These are phyloP conservation scores for Neurospora pannonica DNA, from an alignment of 495 filamentous ascomycete genomes.

Conservation along the genomic window DNA sequence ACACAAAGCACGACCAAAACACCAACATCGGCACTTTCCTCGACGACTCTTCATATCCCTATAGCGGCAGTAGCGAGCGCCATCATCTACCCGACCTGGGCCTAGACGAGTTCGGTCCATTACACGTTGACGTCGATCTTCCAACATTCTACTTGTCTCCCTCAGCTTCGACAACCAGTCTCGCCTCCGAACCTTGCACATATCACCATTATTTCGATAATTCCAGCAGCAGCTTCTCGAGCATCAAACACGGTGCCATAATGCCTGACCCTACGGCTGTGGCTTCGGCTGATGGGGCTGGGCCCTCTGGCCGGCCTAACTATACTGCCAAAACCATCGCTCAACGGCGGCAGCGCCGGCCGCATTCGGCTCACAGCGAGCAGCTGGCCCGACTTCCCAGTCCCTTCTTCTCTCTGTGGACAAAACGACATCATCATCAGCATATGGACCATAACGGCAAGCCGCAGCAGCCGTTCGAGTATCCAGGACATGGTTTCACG, in stretches of 20 bases:
- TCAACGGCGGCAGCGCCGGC: constrained; percentile 14
- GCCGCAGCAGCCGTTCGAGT: constrained; percentile 1
- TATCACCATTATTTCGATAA: neutral
- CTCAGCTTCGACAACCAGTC: constrained; percentile 18
- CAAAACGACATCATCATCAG: constrained; percentile 17
- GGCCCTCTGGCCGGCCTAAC: neutral
- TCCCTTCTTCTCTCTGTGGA: constrained; percentile 21
- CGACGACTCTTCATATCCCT: neutral
- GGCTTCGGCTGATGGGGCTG: constrained; percentile 4
- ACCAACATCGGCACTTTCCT: neutral
- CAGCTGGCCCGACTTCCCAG: constrained; percentile 12
- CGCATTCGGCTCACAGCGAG: constrained; percentile 16
- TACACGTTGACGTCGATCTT: neutral
- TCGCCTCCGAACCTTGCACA: constrained; percentile 3
- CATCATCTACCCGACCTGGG: neutral
- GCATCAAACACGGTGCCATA: constrained; percentile 1
- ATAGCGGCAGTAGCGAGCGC: constrained; percentile 1
- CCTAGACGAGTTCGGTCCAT: neutral
- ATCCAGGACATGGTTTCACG: constrained; percentile 2
- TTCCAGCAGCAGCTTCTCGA: constrained; percentile 1
- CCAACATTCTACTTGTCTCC: constrained; percentile 19
- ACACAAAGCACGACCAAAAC: neutral
- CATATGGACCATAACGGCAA: constrained; percentile 8
- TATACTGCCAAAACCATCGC: neutral
- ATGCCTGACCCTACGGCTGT: constrained; percentile 19